A percentile compares a stretch with the other conserved stretches of the same genome.
phyloP scores from a whole-genome alignment of 2,329 filamentous ascomycete species.

The Fusarium luffae region DNA sequence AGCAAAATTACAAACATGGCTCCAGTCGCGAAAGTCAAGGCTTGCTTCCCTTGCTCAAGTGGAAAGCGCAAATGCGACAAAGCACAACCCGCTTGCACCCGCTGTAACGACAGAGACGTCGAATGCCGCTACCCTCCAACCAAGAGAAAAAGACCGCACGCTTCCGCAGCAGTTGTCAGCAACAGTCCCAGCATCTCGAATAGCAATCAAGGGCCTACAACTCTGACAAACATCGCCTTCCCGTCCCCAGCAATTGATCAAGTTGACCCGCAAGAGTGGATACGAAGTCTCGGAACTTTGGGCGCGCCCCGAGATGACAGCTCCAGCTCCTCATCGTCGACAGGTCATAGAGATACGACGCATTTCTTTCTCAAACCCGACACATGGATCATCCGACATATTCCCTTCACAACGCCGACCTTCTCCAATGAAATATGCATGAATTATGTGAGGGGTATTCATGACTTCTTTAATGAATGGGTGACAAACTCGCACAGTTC shows the following conservation, averaged over 20 bases:
- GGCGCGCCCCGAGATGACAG: background rate
- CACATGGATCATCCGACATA: constrained; percentile 1
- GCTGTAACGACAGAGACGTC: constrained; percentile 9
- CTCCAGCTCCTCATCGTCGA: background rate
- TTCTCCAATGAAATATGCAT: constrained; percentile 8
- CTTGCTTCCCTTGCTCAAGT: background rate
- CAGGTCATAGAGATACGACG: background rate
- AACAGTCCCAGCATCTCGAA: background rate
- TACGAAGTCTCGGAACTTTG: background rate
- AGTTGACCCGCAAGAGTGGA: constrained; percentile 6
- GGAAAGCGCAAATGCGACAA: constrained; percentile 20
- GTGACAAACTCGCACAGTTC: constrained; percentile 1
- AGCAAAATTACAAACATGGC: background rate
- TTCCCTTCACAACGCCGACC: background rate
- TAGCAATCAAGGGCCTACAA: background rate
- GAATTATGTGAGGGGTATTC: constrained; percentile 2
- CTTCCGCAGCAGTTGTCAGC: background rate
- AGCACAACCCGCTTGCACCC: constrained; percentile 1
- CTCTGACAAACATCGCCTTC: background rate
- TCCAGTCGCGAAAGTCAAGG: background rate
- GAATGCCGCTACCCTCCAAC: constrained; percentile 7
- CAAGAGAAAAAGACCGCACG: background rate
- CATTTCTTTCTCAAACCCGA: constrained; percentile 4
- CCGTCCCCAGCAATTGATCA: background rate
- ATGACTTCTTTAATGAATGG: constrained; percentile 8